These are phyloP conservation scores for Huntiella savannae DNA, from an alignment of 2,329 filamentous ascomycete genomes.

Conservation along the genomic window DNA sequence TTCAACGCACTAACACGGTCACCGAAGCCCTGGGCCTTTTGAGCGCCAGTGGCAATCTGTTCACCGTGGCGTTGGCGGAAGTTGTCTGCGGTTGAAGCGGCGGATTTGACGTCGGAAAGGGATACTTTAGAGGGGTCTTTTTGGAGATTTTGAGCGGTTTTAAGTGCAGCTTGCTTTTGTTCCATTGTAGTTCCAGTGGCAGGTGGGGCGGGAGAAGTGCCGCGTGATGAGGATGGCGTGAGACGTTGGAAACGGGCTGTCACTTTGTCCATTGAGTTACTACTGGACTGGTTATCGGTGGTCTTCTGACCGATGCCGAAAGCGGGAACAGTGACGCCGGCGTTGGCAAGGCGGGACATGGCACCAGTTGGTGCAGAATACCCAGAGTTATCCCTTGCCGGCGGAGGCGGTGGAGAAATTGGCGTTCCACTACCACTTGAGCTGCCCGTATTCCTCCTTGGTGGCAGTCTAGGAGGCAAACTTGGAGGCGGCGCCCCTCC, in stretches of 20 bases:
- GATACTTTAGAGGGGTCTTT: conserved; percentile 44
- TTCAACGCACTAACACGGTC: conserved; percentile 18
- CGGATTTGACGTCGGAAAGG: conserved; percentile 34
- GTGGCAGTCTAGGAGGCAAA: conserved; percentile 49
- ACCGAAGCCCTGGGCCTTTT: conserved; percentile 34
- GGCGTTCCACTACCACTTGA: conserved; percentile 17
- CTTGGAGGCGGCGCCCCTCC: conserved; percentile 33
- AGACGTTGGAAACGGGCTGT: conserved; percentile 10
- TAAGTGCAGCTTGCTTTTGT: conserved; percentile 44
- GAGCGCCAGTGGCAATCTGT: conserved; percentile 41
- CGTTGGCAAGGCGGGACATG: conserved; percentile 41
- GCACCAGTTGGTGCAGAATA: conserved; percentile 33
- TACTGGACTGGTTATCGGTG: conserved; percentile 11
- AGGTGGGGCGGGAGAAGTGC: conserved; percentile 12
- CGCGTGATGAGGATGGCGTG: conserved; percentile 2
- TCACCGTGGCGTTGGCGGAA: conserved; percentile 53
- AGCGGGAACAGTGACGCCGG: conserved; percentile 60
- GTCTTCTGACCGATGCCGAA: conserved; percentile 40
- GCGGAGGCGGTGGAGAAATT: conserved; percentile 14
- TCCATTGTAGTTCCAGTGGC: conserved; percentile 40
- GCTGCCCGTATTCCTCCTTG: conserved; percentile 20
- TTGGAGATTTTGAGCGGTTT: conserved; percentile 38
- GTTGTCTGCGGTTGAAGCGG: conserved; percentile 44
- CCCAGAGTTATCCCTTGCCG: conserved; percentile 19
- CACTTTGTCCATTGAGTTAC: conserved; percentile 14